These are phyloP conservation scores for Rhipidocladum racemiflorum DNA, from an alignment of 176 grass and related monocot species.

Conservation along the genomic window DNA sequence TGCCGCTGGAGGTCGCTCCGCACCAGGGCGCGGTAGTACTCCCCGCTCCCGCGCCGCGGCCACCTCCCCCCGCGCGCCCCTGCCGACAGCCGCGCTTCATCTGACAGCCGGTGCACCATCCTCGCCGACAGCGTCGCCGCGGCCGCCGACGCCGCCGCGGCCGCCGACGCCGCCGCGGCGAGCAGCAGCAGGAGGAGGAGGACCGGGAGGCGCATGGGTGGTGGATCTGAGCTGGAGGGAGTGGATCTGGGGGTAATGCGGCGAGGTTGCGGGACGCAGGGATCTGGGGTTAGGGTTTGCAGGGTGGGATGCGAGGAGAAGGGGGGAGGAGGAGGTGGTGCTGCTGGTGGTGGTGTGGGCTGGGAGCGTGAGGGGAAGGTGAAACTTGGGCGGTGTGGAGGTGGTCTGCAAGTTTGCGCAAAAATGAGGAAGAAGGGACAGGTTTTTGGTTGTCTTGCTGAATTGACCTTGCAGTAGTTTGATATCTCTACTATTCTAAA, in stretches of 20 bases:
- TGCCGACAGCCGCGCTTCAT: conserved; percentile 56
- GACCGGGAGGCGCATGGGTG: conserved; percentile 34
- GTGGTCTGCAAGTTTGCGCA: conserved; percentile 34
- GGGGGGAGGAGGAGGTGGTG: not conserved
- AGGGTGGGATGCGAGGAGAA: not conserved
- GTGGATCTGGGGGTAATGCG: conserved; percentile 44
- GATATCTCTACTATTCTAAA: no score
- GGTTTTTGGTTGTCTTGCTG: conserved; percentile 17
- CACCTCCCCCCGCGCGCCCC: conserved; percentile 33
- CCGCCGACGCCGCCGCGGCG: conserved; percentile 4
- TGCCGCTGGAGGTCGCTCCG: conserved; percentile 70
- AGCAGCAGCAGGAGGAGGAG: conserved; percentile 22
- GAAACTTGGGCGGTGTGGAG: conserved; percentile 34
- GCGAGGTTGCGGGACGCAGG: conserved; percentile 4
- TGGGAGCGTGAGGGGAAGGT: conserved; percentile 3
- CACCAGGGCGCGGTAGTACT: conserved; percentile 66
- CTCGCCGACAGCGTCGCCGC: conserved; percentile 45
- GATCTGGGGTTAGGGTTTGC: conserved; percentile 28
- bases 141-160: conserved; percentile 5
- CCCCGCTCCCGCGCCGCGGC: conserved; percentile 65
- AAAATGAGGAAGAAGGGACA: conserved; percentile 11
- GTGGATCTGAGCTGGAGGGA: conserved; percentile 47
- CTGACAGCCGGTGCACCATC: conserved; percentile 87
- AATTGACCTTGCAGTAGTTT: not conserved
- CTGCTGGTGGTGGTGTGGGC: not conserved